Evolutionary conservation across 1,284 basidiomycete genomes (phyloP), one percentile per base, ranked within the genome.

Genomic region (Papiliotrema nemorosa): DNA sequence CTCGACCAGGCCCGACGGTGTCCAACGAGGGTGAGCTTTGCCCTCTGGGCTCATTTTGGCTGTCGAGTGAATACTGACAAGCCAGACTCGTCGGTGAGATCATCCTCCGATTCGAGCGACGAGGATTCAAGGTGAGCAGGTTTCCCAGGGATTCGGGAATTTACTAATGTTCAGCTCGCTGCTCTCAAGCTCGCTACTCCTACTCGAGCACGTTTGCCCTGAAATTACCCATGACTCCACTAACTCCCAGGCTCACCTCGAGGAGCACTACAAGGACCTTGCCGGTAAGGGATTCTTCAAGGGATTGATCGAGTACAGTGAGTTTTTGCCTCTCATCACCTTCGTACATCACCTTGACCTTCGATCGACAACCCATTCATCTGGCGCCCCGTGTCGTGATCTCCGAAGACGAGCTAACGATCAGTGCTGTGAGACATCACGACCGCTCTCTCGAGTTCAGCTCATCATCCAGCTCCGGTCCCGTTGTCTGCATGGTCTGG

Each of bases 401-500:
- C n/a, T n/a, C n/a, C n/a, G n/a, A n/a, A n/a, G n/a, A n/a, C n/a
- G n/a, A n/a, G n/a, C n/a, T n/a, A n/a, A n/a, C n/a, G n/a, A n/a
- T n/a, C n/a, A n/a, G n/a, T n/a, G n/a, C n/a, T n/a, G n/a, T n/a
- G n/a, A n/a, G n/a, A n/a, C n/a, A n/a, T n/a, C n/a, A n/a, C n/a
- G n/a, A n/a, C n/a, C 34, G 40, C 46, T 38, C 36, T 46, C 34
- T 42, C 42, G 54, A 49, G 46, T 47, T 48, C 18, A 50, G 47
- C 5, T 14, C 31, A 9, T 35, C 6, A 1, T 49, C 67, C 66
- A 97, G 93, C 82, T 84, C 89, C 58, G 94, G 94, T 59, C 94
- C 94, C 65, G 94, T 99, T 64, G 86, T 96, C 69, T 89, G 83
- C 70, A 96, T 97, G 85, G 94, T 94, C 69, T 97, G 91, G 84